These are phyloP conservation scores for Citrus reticulata DNA, from an alignment of 345 rosid species.

Conservation along the genomic window DNA sequence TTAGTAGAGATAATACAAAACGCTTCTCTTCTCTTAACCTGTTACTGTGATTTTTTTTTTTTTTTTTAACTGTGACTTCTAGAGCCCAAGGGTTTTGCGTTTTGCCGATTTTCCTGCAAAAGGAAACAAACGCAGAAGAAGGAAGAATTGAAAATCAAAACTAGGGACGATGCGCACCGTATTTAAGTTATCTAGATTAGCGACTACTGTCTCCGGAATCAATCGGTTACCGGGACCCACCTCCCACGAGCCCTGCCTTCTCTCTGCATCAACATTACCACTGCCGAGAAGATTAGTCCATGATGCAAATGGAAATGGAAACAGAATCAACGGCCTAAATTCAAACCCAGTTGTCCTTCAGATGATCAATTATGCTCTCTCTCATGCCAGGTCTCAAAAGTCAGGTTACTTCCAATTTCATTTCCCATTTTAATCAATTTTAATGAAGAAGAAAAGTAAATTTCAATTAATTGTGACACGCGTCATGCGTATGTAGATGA, in stretches of 20 bases:
- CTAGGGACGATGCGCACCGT: constrained; percentile 43
- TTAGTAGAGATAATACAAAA: background rate
- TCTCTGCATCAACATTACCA: constrained; percentile 13
- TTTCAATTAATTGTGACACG: background rate
- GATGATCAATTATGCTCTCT: constrained; percentile 87
- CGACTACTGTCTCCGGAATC: constrained; percentile 8
- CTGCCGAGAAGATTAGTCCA: constrained; percentile 50
- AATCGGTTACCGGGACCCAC: background rate
- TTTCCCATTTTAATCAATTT: background rate
- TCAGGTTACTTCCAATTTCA: constrained; percentile 45
- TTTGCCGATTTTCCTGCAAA: background rate
- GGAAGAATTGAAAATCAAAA: background rate
- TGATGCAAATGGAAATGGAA: constrained; percentile 19
- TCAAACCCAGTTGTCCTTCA: constrained; percentile 71
- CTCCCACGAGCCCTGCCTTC: constrained; percentile 4
- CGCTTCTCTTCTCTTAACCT: background rate
- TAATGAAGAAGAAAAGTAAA: background rate
- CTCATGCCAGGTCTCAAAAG: constrained; percentile 61
- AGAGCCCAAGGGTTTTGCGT: constrained; percentile 16
- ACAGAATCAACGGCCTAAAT: constrained; percentile 32
- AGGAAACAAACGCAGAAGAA: background rate
- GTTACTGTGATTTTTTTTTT: too few species aligned
- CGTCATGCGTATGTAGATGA: constrained; percentile 39
- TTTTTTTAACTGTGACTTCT: background rate
- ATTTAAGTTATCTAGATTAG: constrained; percentile 31